Evolutionary conservation across 1,139 yeast genomes (phyloP), one percentile per base, ranked within the genome.

Genomic region (Saccharomyces hybrid): DNA sequence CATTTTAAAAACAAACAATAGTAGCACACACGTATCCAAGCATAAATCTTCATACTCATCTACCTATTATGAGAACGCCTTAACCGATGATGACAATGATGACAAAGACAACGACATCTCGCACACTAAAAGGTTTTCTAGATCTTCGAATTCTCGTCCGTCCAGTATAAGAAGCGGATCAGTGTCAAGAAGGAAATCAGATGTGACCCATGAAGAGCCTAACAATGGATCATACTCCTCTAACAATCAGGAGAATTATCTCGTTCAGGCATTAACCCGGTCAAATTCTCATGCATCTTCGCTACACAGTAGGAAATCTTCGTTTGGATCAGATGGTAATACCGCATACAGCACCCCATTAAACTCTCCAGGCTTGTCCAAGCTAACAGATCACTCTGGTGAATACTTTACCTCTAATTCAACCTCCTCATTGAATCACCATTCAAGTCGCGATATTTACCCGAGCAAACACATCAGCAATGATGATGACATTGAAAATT

Each of bases 1-100:
- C 3, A 85, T 85, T 51, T 74, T 85, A 62, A 68, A 71, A 60
- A 28, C 31, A 16, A 28, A 46, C n/a, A 26, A 46, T 23, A 71
- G 67, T 52, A 70, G 70, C 58, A 62, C 66, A 64, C 62, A 58
- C 65, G 53, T 56, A 2, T 38, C 52, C 16, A 38, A 38, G 44
- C 44, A 38, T 38, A 38, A 38, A 11, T 60, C 61, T 16, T 48
- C 63, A 3, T 61, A 58, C 44, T 57, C 60, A 28, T 58, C 64
- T 25, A 63, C 61, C 46, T 64, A 63, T 55, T 59, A 63, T 46
- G 70, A 68, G 52, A 62, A 60, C 55, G 70, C 70, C n/a, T 54
- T 67, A 42, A 62, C 69, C 6, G 70, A 65, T 55, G 70, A 62
- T 51, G 69, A 62, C 34, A 58, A 58, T 51, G 66, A 62, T 44